These are phyloP conservation scores for Metarhizium anisopliae DNA, from an alignment of 2,329 filamentous ascomycete species.

Conservation along the genomic window DNA sequence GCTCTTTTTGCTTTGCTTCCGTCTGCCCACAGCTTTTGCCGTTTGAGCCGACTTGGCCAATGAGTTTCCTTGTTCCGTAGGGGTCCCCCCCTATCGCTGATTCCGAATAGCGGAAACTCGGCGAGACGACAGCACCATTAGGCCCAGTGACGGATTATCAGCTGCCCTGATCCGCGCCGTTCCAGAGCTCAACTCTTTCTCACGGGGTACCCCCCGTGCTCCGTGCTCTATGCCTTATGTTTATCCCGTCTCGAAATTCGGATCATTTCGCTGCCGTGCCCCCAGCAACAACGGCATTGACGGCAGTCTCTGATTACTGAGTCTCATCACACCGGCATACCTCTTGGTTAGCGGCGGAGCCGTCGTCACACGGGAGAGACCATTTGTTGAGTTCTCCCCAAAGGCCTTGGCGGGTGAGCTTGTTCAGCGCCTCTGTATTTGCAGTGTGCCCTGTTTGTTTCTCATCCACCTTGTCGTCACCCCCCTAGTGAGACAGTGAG, in stretches of 20 bases:
- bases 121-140: not conserved
- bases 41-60: not conserved
- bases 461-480: not conserved
- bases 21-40: not conserved
- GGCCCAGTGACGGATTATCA: not conserved
- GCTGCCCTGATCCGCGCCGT: not conserved
- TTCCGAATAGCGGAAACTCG: not conserved
- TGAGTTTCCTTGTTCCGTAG: not conserved
- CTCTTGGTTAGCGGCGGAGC: not conserved
- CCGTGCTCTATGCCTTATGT: not conserved
- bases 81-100: too few species aligned
- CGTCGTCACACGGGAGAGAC: not conserved
- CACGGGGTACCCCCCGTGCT: not conserved
- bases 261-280: too few species aligned
- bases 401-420: not conserved
- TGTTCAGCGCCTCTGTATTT: not conserved
- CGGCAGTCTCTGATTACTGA: not conserved
- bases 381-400: not conserved
- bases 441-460: not conserved
- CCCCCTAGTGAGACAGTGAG: not conserved
- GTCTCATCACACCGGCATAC: not conserved
- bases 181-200: not conserved
- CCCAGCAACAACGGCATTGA: too few species aligned
- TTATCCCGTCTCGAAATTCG: too few species aligned
- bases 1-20: not conserved